Percentiles rank a stretch among this genome's conserved stretches.
phyloP scores from a whole-genome alignment of 257 asterid species.

The Forsythia viridissima region DNA sequence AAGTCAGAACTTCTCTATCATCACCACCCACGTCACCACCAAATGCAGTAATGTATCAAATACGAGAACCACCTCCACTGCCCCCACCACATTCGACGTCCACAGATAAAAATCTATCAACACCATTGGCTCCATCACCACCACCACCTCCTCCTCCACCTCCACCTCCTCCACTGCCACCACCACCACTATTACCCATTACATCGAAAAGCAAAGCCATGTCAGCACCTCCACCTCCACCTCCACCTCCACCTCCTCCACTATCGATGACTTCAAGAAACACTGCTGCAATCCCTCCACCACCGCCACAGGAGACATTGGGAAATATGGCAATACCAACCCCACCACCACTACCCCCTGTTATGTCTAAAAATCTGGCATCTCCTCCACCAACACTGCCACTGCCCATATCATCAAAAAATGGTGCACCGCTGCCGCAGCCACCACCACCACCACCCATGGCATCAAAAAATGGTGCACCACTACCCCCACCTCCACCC shows the following conservation, averaged over 20 bases:
- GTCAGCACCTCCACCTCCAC: neutral
- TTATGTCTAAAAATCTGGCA: conserved; percentile 6
- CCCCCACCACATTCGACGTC: neutral
- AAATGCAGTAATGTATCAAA: conserved; percentile 16
- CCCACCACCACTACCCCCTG: conserved; percentile 35
- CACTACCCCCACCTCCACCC: conserved; percentile 58
- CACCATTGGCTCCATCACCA: conserved; percentile 17
- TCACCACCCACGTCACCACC: conserved; percentile 13
- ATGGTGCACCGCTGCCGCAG: conserved; percentile 16
- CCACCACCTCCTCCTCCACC: conserved; percentile 26
- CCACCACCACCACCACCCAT: conserved; percentile 40
- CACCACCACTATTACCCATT: conserved; percentile 39
- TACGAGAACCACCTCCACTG: conserved; percentile 15
- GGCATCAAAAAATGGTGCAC: conserved; percentile 23
- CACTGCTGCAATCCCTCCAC: conserved; percentile 19
- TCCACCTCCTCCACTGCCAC: conserved; percentile 32
- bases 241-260: conserved; percentile 37
- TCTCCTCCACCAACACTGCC: conserved; percentile 27
- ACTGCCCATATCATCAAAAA: conserved; percentile 21
- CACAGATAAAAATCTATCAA: conserved; percentile 3
- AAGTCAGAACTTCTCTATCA: neutral
- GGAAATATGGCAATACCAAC: conserved; percentile 23
- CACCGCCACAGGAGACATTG: conserved; percentile 26
- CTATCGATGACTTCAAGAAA: neutral
- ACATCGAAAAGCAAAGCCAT: neutral